Base-by-base conservation (phyloP, 2,329 filamentous ascomycete genomes). In the Blastomyces silverae region DNA sequence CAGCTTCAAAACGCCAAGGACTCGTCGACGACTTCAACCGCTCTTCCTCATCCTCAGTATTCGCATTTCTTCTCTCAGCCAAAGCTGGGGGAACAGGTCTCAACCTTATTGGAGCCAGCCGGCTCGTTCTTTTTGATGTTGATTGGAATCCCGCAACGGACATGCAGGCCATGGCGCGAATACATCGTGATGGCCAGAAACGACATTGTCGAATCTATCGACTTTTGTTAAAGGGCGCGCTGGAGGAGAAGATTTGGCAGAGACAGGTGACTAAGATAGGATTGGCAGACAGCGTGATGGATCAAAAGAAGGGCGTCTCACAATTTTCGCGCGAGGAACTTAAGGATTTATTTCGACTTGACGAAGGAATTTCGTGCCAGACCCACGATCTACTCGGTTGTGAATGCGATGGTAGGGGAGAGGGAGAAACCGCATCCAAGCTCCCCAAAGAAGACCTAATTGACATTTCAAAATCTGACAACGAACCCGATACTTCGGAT, bases 121-220 rank as follows among this genome's bases (percentile, higher is more conserved):
- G 88, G 28, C 82, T 91, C 1, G 79, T 90, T 5, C 83, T 91
- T 0, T 90, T 89, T 69, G 88, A 91, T 69, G 84, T 89, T 10
- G 88, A 90, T 75, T 91, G 88, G 88, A 91, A 91, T 70, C 88
- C 88, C 1, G 86, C 87, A 0, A 89, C 86, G 0, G 88, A 91
- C 70, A 78, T 88, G 25, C 88, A 91, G 73, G 88, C 88, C 8
- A 90, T 90, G 87, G 88, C 87, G 15, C 85, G 88, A 17, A 88
- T 90, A 58, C 87, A 90, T 72, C 83, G 88, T 60, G 87, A 90
- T 69, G 88, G 88, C 0, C 88, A 91, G 72, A 88, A 87, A 72
- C 77, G 80, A 13, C 84, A 84, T 3, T 89, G 87, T 67, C 85
- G 84, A 64, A 89, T 90, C 65, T 91, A 91, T 70, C 81, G 88